A percentile compares a stretch with the other conserved stretches of the same genome.
phyloP scores from a whole-genome alignment of 208 protist genomes.

The Crithidia bombi region DNA sequence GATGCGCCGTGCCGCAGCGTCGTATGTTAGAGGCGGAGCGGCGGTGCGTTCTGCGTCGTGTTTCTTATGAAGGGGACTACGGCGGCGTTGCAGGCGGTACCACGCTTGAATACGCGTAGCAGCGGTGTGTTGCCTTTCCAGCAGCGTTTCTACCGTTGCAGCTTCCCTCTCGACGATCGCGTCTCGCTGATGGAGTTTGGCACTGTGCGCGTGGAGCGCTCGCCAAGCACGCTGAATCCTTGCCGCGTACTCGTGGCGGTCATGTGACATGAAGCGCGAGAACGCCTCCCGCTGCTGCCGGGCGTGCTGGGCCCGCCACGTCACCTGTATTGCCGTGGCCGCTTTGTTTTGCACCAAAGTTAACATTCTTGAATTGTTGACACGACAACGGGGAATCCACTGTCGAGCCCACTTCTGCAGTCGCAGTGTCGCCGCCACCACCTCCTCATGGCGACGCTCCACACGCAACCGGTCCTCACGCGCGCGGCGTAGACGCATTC shows the following conservation, averaged over 20 bases:
- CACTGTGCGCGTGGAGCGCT: slow-evolving; percentile 32
- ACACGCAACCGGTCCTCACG: slow-evolving; percentile 12
- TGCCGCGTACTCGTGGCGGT: slow-evolving; percentile 56
- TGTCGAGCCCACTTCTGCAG: slow-evolving; percentile 54
- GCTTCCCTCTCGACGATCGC: not conserved
- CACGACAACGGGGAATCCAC: slow-evolving; percentile 36
- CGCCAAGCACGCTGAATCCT: slow-evolving; percentile 64
- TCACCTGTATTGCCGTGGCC: slow-evolving; percentile 65
- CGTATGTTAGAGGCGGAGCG: slow-evolving; percentile 11
- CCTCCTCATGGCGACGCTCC: slow-evolving; percentile 58
- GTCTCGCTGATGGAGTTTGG: no score
- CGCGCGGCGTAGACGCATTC: slow-evolving; percentile 38
- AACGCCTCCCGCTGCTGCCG: slow-evolving; percentile 22
- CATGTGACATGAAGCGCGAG: slow-evolving; percentile 49
- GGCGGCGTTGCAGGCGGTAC: slow-evolving; percentile 65
- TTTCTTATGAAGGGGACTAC: slow-evolving; percentile 8
- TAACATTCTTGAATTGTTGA: not conserved
- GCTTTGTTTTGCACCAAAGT: slow-evolving; percentile 33
- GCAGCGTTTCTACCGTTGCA: not conserved
- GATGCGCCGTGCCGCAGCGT: slow-evolving; percentile 41
- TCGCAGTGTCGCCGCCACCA: slow-evolving; percentile 46
- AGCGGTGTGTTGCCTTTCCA: slow-evolving; percentile 16
- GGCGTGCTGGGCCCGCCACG: slow-evolving; percentile 55
- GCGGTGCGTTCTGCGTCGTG: slow-evolving; percentile 1
- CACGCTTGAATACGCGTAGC: slow-evolving; percentile 49